phyloP scores from a whole-genome alignment of 2,329 filamentous ascomycete genomes.

The Fusarium temperatum region DNA sequence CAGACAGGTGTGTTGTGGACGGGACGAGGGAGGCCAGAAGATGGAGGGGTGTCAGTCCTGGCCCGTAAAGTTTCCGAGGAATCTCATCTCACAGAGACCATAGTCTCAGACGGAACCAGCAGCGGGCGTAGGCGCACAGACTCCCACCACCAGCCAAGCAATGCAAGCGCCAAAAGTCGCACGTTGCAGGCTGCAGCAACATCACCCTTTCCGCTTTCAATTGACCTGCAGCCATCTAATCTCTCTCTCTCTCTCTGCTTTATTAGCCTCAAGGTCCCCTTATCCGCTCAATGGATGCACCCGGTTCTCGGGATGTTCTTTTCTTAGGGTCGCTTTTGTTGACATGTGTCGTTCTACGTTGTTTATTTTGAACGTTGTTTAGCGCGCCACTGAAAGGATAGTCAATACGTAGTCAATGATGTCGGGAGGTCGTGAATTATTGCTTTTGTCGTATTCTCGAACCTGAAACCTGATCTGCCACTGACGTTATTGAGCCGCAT shows the following conservation, averaged over 20 bases:
- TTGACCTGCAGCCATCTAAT: slow-evolving; percentile 28
- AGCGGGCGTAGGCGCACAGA: slow-evolving; percentile 32
- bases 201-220: slow-evolving; percentile 18
- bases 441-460: neutral
- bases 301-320: slow-evolving; percentile 30
- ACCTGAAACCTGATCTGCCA: slow-evolving; percentile 18
- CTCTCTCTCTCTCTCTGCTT: slow-evolving; percentile 1
- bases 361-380: neutral
- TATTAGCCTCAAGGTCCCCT: slow-evolving; percentile 35
- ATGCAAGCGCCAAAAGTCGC: slow-evolving; percentile 19
- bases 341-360: neutral
- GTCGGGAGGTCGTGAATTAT: neutral
- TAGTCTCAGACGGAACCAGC: slow-evolving; percentile 13
- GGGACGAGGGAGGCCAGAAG: slow-evolving; percentile 17
- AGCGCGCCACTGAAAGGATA: slow-evolving; percentile 9
- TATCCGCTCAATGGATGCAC: slow-evolving; percentile 17
- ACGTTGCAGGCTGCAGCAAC: slow-evolving; percentile 32
- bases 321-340: slow-evolving; percentile 4
- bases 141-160: slow-evolving; percentile 25
- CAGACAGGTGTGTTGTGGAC: neutral
- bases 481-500: slow-evolving; percentile 37
- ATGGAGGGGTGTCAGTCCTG: neutral
- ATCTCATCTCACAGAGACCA: neutral
- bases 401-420: neutral
- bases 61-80: slow-evolving; percentile 13